Percentiles rank a stretch among this genome's conserved stretches.
Evolutionary conservation across 2,329 filamentous ascomycete genomes (phyloP).

Genomic region (Tympanopsis confertula): DNA sequence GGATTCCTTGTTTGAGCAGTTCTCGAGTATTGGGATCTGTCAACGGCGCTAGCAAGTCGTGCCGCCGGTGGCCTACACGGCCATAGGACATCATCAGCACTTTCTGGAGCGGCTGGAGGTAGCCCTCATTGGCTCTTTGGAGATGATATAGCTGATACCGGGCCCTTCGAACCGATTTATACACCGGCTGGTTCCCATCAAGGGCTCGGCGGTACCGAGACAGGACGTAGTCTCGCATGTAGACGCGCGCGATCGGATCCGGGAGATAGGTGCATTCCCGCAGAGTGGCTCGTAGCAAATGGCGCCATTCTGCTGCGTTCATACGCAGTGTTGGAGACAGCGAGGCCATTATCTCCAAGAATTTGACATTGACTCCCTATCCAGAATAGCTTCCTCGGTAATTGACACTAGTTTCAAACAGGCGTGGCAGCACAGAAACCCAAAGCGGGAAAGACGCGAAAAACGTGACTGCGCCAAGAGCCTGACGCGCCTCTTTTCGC

Average conservation of each 20-base stretch:
- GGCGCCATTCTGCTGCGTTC: slow-evolving; percentile 20
- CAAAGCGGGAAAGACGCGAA: no score
- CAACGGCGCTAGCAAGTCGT: slow-evolving; percentile 26
- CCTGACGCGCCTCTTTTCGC: no score
- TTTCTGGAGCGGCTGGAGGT: slow-evolving; percentile 32
- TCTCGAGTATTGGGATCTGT: neutral
- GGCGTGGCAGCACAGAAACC: no score
- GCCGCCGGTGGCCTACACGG: slow-evolving; percentile 36
- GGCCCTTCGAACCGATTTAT: neutral
- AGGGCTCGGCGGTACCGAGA: slow-evolving; percentile 32
- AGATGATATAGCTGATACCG: neutral
- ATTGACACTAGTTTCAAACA: neutral
- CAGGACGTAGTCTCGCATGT: slow-evolving; percentile 33
- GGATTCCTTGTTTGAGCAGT: no score
- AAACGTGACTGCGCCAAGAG: no score
- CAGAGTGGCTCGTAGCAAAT: slow-evolving; percentile 41
- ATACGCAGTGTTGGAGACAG: slow-evolving; percentile 10
- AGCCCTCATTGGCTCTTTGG: slow-evolving; percentile 8
- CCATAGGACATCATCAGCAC: slow-evolving; percentile 44
- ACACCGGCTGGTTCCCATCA: neutral
- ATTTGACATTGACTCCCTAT: neutral
- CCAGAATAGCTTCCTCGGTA: no score
- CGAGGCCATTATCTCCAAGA: slow-evolving; percentile 6
- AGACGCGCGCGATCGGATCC: slow-evolving; percentile 36
- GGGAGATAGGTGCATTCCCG: slow-evolving; percentile 50